Conservation (phyloP, 1,139 yeast genomes). For the Kluyveromyces marxianus region DNA sequence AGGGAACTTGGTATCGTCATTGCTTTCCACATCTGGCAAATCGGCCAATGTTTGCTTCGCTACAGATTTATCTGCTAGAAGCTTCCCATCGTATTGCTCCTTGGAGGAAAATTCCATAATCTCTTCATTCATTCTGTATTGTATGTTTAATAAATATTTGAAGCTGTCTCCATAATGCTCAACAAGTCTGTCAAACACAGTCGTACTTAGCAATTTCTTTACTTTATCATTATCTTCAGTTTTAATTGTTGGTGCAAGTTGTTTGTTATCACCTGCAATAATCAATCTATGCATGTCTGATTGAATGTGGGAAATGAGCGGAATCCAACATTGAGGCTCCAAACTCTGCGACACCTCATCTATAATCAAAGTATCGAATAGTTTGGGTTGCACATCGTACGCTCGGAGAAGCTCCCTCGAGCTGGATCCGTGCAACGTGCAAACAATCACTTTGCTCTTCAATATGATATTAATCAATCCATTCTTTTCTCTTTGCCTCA, state of each 20-base stretch:
- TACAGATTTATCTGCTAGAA: constrained; percentile 59
- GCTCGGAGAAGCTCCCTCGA: constrained; percentile 54
- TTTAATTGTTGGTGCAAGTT: constrained; percentile 74
- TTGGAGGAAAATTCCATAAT: constrained; percentile 78
- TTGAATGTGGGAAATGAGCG: constrained; percentile 56
- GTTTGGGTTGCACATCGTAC: constrained; percentile 31
- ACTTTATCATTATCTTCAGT: constrained; percentile 31
- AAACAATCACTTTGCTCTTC: constrained; percentile 60
- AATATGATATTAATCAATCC: constrained; percentile 52
- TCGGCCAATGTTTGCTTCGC: constrained; percentile 47
- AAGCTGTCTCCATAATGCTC: constrained; percentile 43
- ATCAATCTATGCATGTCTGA: constrained; percentile 51
- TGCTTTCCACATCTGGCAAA: constrained; percentile 42
- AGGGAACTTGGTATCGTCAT: constrained; percentile 39
- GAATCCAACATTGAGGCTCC: constrained; percentile 97
- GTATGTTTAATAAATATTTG: constrained; percentile 55
- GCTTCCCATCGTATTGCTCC: constrained; percentile 52
- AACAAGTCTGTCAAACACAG: constrained; percentile 76
- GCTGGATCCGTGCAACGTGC: constrained; percentile 87
- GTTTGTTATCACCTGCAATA: constrained; percentile 82
- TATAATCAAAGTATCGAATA: constrained; percentile 77
- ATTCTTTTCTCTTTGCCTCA: constrained; percentile 57
- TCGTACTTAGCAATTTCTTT: constrained; percentile 42
- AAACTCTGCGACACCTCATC: constrained; percentile 94
- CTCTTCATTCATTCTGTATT: constrained; percentile 75